Conservation (phyloP, 306 rosid genomes). For the Delonix regia region DNA sequence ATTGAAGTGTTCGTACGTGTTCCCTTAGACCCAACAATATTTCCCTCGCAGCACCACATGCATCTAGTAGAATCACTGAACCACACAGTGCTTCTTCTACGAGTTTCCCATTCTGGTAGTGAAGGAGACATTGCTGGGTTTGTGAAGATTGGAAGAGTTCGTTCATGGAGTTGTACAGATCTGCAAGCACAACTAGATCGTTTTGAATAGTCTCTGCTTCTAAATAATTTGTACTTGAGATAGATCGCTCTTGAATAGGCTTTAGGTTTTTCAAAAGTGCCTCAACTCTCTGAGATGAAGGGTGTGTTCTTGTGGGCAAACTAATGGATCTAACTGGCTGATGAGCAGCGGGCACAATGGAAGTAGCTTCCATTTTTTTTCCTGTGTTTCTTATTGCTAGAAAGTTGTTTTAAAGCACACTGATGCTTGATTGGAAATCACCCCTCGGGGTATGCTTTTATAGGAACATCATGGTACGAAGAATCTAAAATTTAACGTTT, state of each 20-base stretch:
- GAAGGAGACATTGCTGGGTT: constrained; percentile 55
- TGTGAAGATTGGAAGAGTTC: constrained; percentile 57
- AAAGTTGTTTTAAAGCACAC: constrained; percentile 31
- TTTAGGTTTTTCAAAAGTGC: constrained; percentile 53
- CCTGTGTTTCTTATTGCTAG: neutral
- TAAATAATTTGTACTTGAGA: constrained; percentile 25
- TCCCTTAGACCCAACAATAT: constrained; percentile 46
- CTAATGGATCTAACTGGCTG: constrained; percentile 77
- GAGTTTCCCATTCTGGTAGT: constrained; percentile 40
- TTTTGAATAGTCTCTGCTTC: constrained; percentile 44
- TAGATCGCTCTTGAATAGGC: constrained; percentile 17
- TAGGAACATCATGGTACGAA: constrained; percentile 33
- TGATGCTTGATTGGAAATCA: constrained; percentile 36
- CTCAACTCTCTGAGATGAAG: constrained; percentile 59
- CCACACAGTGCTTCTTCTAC: constrained; percentile 53
- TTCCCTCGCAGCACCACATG: constrained; percentile 57
- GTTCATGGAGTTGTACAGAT: constrained; percentile 58
- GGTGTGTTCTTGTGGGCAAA: constrained; percentile 71
- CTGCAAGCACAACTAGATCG: constrained; percentile 56
- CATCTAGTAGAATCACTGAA: constrained; percentile 61
- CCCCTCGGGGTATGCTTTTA: neutral
- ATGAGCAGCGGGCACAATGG: constrained; percentile 19
- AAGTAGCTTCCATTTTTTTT: constrained; percentile 42
- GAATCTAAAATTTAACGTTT: constrained; percentile 24
- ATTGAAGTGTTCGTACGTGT: constrained; percentile 60